Evolutionary conservation across 768 basidiomycete species (phyloP).

Genomic region (Galerina sulciceps): DNA sequence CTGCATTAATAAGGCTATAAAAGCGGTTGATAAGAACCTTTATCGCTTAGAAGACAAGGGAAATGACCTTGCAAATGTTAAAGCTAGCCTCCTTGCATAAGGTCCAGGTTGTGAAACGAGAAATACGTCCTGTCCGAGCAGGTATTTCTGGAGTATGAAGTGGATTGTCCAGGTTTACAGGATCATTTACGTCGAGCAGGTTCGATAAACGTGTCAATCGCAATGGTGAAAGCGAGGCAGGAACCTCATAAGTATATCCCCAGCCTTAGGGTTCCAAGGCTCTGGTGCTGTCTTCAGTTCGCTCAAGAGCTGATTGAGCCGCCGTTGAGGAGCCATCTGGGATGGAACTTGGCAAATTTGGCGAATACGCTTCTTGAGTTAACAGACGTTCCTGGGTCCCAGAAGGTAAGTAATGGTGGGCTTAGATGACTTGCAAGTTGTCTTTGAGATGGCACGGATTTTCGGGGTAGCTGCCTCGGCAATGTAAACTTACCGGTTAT

Average conservation of each 20-base stretch:
- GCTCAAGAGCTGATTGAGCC: slow-evolving; percentile 52
- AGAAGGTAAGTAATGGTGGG: slow-evolving; percentile 14
- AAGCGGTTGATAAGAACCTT: not conserved
- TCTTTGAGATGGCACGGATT: slow-evolving; percentile 14
- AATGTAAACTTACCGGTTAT: slow-evolving; percentile 16
- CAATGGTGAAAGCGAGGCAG: slow-evolving; percentile 48
- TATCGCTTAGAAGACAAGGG: not conserved
- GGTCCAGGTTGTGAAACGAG: slow-evolving; percentile 70
- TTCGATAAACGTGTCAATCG: slow-evolving; percentile 49
- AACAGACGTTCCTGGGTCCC: slow-evolving; percentile 2
- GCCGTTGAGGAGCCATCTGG: slow-evolving; percentile 44
- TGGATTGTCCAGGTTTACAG: slow-evolving; percentile 63
- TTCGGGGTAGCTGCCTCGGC: slow-evolving; percentile 18
- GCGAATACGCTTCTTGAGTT: not conserved
- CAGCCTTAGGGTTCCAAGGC: slow-evolving; percentile 58
- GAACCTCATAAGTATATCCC: slow-evolving; percentile 62
- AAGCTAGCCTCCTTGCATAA: slow-evolving; percentile 62
- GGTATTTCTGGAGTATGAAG: slow-evolving; percentile 70
- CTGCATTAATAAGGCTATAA: slow-evolving; percentile 60
- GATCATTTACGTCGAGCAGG: slow-evolving; percentile 54
- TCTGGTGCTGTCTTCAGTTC: slow-evolving; percentile 44
- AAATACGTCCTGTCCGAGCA: slow-evolving; percentile 71
- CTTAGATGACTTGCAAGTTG: not conserved
- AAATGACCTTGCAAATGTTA: slow-evolving; percentile 64
- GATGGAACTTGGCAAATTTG: not conserved